Evolutionary conservation across 2,329 filamentous ascomycete species (phyloP).

Genomic region (Fusarium compactum): DNA sequence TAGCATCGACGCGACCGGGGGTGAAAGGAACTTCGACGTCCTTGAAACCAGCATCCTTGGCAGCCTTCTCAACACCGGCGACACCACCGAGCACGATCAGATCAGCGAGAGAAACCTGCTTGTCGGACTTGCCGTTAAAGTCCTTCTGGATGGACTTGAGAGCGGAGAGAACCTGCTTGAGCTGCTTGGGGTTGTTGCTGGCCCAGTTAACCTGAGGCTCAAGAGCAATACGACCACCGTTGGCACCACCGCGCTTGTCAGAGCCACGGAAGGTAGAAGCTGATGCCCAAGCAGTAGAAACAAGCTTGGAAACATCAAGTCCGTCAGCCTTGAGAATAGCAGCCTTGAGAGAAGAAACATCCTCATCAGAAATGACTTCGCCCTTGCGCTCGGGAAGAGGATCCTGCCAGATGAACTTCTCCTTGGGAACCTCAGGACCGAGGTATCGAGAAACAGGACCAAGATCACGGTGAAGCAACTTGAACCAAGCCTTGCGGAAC

Average conservation of each 20-base stretch:
- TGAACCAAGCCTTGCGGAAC: slow-evolving; percentile 84
- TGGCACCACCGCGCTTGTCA: slow-evolving; percentile 87
- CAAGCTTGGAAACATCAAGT: slow-evolving; percentile 69
- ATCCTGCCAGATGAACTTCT: slow-evolving; percentile 81
- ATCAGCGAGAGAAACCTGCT: slow-evolving; percentile 83
- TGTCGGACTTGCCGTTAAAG: slow-evolving; percentile 68
- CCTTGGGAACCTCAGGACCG: slow-evolving; percentile 78
- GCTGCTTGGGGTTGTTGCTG: slow-evolving; percentile 78
- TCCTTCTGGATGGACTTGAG: slow-evolving; percentile 74
- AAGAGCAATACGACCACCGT: slow-evolving; percentile 82
- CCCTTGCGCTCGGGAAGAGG: slow-evolving; percentile 72
- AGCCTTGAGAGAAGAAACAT: slow-evolving; percentile 75
- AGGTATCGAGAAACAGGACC: slow-evolving; percentile 78
- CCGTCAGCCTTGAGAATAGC: slow-evolving; percentile 71
- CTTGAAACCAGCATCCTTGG: slow-evolving; percentile 56
- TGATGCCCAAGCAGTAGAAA: slow-evolving; percentile 76
- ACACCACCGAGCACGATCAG: slow-evolving; percentile 80
- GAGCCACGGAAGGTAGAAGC: slow-evolving; percentile 79
- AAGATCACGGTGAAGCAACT: slow-evolving; percentile 84
- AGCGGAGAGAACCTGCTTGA: slow-evolving; percentile 70
- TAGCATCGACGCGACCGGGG: slow-evolving; percentile 78
- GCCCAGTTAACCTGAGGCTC: slow-evolving; percentile 78
- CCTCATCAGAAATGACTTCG: slow-evolving; percentile 69
- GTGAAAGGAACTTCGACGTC: slow-evolving; percentile 75
- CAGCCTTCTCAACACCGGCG: slow-evolving; percentile 79